Conservation (phyloP, 495 filamentous ascomycete species). For the Filosporella fistucella region DNA sequence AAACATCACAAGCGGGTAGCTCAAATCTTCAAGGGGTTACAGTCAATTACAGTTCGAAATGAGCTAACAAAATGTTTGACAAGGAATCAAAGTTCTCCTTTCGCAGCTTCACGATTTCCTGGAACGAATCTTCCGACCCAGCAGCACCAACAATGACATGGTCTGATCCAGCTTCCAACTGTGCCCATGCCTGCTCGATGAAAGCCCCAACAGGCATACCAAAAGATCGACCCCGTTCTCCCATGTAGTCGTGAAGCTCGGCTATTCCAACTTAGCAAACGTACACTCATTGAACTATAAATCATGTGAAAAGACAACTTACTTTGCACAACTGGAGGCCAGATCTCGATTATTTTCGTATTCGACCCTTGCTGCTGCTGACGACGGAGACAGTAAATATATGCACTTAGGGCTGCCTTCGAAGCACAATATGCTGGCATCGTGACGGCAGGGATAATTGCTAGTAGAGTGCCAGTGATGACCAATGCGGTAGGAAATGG, state of each 20-base stretch:
- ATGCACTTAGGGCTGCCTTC: slow-evolving; percentile 44
- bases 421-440: slow-evolving; percentile 40
- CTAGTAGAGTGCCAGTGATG: slow-evolving; percentile 35
- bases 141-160: slow-evolving; percentile 25
- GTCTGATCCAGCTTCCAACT: slow-evolving; percentile 42
- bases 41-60: too few species aligned
- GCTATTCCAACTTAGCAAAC: slow-evolving; percentile 19
- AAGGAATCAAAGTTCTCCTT: neutral
- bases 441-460: slow-evolving; percentile 31
- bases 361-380: slow-evolving; percentile 42
- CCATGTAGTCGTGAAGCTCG: slow-evolving; percentile 4
- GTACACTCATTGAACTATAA: too few species aligned
- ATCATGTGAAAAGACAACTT: too few species aligned
- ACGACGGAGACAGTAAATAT: slow-evolving; percentile 43
- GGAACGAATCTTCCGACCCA: slow-evolving; percentile 7
- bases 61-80: too few species aligned
- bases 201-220: slow-evolving; percentile 57
- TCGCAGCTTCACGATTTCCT: neutral
- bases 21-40: too few species aligned
- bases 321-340: slow-evolving; percentile 51
- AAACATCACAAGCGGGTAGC: too few species aligned
- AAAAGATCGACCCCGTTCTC: slow-evolving; percentile 10
- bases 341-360: slow-evolving; percentile 51
- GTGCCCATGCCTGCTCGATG: slow-evolving; percentile 41
- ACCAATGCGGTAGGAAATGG: neutral